Evolutionary conservation across 495 filamentous ascomycete species (phyloP), one percentile per base, ranked within the genome.

Genomic region (Aspergillus ostianus): DNA sequence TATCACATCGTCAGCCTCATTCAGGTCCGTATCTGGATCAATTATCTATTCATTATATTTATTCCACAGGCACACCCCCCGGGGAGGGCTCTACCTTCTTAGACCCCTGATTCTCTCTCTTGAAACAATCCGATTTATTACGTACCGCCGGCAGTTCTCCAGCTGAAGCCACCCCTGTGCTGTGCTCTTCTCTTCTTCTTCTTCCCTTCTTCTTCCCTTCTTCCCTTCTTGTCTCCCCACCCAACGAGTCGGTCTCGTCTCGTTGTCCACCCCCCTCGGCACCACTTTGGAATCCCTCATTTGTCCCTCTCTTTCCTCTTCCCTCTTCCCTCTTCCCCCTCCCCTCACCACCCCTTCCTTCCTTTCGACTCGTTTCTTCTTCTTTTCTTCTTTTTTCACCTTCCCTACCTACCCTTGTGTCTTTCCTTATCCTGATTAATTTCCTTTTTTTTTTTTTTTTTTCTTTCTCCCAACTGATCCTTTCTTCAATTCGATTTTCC

Each of bases 231-330:
- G 54, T 10, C 51, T 55, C 51, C 60, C 64, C 61, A 58, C 53
- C 64, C 64, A 67, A 66, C 61, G 62, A 70, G 68, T 68, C 65
- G 61, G n/a, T 45, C 47, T 53, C 56, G 56, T 58, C 56, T 58
- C 56, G 56, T 58, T 58, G 56, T 53, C 47, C 56, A 61, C 53
- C 57, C 47, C 47, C 17, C 56, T 32, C 18, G n/a, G 21, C 19
- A 32, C 29, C 29, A n/a, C n/a, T n/a, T n/a, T n/a, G n/a, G n/a
- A n/a, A n/a, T n/a, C n/a, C n/a, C n/a, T n/a, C n/a, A 51, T 57
- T 54, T 54, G 51, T 53, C 57, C 57, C 52, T 52, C 53, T 57
- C 27, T 65, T 52, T 55, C 57, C 29, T 26, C 49, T 10, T 56
- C 44, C 21, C 29, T 26, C 49, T 10, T 56, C 44, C 21, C 12